These are phyloP conservation scores for Marchantia polymorpha DNA, from an alignment of 225 moss, liverwort and hornwort genomes.

Conservation along the genomic window DNA sequence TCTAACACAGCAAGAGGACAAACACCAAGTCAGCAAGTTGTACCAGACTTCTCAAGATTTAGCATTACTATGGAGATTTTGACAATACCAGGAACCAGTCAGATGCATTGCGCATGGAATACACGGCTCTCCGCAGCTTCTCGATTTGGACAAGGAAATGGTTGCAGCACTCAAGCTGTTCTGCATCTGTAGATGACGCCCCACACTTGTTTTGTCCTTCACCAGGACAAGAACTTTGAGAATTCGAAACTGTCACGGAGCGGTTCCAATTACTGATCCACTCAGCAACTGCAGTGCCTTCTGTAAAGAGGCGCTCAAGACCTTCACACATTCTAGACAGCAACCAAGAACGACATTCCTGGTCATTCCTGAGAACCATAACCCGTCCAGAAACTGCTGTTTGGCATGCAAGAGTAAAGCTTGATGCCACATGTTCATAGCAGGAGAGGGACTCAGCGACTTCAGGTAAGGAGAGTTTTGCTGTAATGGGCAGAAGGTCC, in stretches of 20 bases:
- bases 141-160: constrained; percentile 35
- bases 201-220: background rate
- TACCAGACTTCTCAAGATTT: too few species aligned
- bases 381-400: constrained; percentile 26
- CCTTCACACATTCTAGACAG: constrained; percentile 26
- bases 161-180: constrained; percentile 15
- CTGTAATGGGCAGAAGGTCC: constrained; percentile 28
- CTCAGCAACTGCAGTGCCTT: constrained; percentile 28
- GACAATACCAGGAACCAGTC: constrained; percentile 22
- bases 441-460: constrained; percentile 19
- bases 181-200: constrained; percentile 1
- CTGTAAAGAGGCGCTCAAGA: constrained; percentile 26
- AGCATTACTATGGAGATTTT: background rate
- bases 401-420: constrained; percentile 36
- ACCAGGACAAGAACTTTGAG: background rate
- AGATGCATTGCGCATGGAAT: constrained; percentile 14
- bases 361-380: constrained; percentile 14
- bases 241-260: background rate
- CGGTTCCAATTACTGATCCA: constrained; percentile 22
- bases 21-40: background rate
- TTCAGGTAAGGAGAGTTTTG: constrained; percentile 20
- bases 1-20: background rate
- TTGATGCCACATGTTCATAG: constrained; percentile 28
- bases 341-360: background rate
- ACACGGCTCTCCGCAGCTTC: constrained; percentile 25